phyloP scores from a whole-genome alignment of 305 asterid genomes.

The Andrographis paniculata region DNA sequence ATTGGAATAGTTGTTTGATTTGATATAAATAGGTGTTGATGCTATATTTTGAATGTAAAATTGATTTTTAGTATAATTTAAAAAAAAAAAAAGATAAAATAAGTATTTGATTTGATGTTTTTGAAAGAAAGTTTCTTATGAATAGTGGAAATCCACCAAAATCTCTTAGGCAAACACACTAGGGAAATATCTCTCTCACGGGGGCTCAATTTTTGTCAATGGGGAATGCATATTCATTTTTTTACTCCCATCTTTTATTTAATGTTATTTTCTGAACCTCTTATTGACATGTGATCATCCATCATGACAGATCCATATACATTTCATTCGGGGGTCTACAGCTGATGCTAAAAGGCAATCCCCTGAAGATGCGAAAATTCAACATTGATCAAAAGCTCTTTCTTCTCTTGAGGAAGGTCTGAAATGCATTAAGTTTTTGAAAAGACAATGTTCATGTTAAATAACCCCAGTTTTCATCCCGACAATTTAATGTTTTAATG shows the following conservation, averaged over 20 bases:
- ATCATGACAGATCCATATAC: slow-evolving; percentile 32
- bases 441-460: not conserved
- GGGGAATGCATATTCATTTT: not conserved
- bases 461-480: not conserved
- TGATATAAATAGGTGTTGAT: too few relatives aligned
- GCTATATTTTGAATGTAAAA: too few relatives aligned
- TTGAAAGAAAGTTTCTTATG: too few relatives aligned
- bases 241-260: not conserved
- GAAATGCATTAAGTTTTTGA: slow-evolving; percentile 11
- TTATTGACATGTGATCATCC: not conserved
- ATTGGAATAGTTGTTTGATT: too few relatives aligned
- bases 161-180: too few relatives aligned
- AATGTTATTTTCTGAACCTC: too few relatives aligned
- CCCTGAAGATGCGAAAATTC: slow-evolving; percentile 49
- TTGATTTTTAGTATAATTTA: too few relatives aligned
- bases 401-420: slow-evolving; percentile 76
- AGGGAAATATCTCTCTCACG: too few relatives aligned
- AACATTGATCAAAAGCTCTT: slow-evolving; percentile 67
- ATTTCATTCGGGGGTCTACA: slow-evolving; percentile 96
- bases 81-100: too few relatives aligned
- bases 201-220: too few relatives aligned
- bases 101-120: too few relatives aligned
- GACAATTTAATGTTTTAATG: not conserved
- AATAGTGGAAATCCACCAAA: too few relatives aligned
- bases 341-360: slow-evolving; percentile 56